Percentiles rank a stretch among this genome's conserved stretches.
phyloP scores from a whole-genome alignment of 1,139 yeast species.

The Geotrichum europaeum region DNA sequence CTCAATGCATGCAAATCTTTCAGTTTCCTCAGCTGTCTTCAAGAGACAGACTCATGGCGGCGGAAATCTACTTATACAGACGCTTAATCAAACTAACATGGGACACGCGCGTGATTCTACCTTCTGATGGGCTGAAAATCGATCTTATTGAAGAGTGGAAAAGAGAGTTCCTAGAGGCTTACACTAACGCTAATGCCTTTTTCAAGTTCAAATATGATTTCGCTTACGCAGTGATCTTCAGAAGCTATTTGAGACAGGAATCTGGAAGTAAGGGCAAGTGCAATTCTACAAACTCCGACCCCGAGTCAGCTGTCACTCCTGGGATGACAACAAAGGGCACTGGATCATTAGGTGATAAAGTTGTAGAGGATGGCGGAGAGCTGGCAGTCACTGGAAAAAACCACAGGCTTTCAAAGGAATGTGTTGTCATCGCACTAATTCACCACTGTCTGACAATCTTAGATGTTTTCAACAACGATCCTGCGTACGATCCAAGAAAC shows the following conservation, averaged over 20 bases:
- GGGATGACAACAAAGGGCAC: background rate
- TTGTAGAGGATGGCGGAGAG: background rate
- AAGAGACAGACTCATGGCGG: conserved; percentile 6
- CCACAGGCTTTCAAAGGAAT: conserved; percentile 12
- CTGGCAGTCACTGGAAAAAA: conserved; percentile 3
- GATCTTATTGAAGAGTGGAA: conserved; percentile 15
- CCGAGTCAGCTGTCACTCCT: background rate
- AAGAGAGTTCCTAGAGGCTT: background rate
- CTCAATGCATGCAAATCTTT: conserved; percentile 11
- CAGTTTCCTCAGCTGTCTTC: conserved; percentile 5
- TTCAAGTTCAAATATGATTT: conserved; percentile 11
- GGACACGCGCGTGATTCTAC: conserved; percentile 12
- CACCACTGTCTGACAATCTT: conserved; percentile 11
- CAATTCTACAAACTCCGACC: background rate
- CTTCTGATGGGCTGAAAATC: conserved; percentile 6
- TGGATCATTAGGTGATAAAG: background rate
- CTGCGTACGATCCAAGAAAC: conserved; percentile 10
- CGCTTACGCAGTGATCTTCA: conserved; percentile 13
- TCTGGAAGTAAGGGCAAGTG: background rate
- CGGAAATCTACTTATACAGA: conserved; percentile 10
- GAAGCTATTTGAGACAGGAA: conserved; percentile 14
- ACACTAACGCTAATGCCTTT: background rate
- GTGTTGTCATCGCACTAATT: conserved; percentile 14
- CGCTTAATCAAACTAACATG: conserved; percentile 11
- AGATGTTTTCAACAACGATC: conserved; percentile 8